A percentile compares a stretch with the other conserved stretches of the same genome.
Evolutionary conservation across 2,329 filamentous ascomycete genomes (phyloP).

Genomic region (Septoria petroselini): DNA sequence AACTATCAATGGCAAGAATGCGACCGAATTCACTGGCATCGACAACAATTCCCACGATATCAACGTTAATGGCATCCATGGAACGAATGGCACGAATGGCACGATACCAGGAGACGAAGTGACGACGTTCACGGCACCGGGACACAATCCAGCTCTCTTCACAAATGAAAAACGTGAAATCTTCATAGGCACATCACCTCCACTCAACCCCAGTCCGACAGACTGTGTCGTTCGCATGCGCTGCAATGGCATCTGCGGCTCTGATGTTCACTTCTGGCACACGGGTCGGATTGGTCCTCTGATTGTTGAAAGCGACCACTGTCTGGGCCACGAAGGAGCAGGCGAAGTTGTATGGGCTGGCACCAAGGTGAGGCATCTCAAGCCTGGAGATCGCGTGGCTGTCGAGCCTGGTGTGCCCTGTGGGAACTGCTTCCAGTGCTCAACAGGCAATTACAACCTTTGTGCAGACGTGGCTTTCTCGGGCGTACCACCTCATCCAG

Average conservation of each 20-base stretch:
- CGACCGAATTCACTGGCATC: conserved; percentile 6
- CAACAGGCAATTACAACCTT: conserved; percentile 81
- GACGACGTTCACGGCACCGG: conserved; percentile 12
- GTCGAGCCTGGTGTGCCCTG: conserved; percentile 66
- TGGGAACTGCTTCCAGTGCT: conserved; percentile 61
- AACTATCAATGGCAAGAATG: neutral
- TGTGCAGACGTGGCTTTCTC: conserved; percentile 84
- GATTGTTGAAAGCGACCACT: conserved; percentile 61
- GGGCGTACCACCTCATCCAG: conserved; percentile 78
- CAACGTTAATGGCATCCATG: conserved; percentile 1
- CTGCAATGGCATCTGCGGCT: conserved; percentile 35
- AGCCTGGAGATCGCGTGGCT: conserved; percentile 63
- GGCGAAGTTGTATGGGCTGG: conserved; percentile 62
- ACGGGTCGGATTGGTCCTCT: conserved; percentile 60
- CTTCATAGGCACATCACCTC: conserved; percentile 31
- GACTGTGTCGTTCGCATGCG: conserved; percentile 34
- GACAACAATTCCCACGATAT: neutral
- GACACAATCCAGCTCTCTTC: conserved; percentile 31
- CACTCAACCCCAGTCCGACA: conserved; percentile 26
- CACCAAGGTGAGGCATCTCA: conserved; percentile 54
- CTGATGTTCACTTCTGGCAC: conserved; percentile 34
- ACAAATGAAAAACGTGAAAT: conserved; percentile 33
- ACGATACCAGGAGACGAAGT: conserved; percentile 4
- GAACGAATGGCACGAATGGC: conserved; percentile 16
- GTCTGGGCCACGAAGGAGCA: conserved; percentile 67